These are phyloP conservation scores for Pyricularia sp. DNA, from an alignment of 2,329 filamentous ascomycete genomes.

Conservation along the genomic window DNA sequence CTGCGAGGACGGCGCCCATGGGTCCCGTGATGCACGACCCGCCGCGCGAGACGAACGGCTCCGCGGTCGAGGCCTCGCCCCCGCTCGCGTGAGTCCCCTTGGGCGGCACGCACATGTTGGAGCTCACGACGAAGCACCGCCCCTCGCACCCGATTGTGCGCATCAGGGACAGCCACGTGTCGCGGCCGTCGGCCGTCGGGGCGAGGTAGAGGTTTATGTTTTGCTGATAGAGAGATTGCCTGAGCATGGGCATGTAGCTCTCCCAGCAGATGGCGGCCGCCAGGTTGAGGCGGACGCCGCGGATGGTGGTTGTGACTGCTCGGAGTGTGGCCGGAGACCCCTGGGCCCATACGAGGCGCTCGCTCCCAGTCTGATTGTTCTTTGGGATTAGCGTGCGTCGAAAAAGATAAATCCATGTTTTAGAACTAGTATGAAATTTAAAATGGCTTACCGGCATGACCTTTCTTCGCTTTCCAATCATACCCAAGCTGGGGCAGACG, in stretches of 20 bases:
- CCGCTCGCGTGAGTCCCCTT: background rate
- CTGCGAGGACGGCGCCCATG: constrained; percentile 67
- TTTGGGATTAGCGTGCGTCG: background rate
- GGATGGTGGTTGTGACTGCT: constrained; percentile 71
- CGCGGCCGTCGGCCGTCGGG: constrained; percentile 76
- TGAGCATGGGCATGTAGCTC: constrained; percentile 86
- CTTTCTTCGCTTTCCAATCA: constrained; percentile 80
- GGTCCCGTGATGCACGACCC: constrained; percentile 78
- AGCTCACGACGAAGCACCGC: constrained; percentile 73
- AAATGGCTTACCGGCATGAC: constrained; percentile 65
- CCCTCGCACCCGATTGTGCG: constrained; percentile 74
- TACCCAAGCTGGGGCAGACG: constrained; percentile 63
- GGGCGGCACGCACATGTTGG: constrained; percentile 66
- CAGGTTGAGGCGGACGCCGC: constrained; percentile 69
- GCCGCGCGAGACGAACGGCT: constrained; percentile 54
- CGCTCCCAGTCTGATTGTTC: constrained; percentile 54
- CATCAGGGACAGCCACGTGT: constrained; percentile 78
- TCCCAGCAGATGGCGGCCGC: constrained; percentile 94
- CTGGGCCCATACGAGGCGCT: constrained; percentile 83
- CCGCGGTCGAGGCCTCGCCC: background rate
- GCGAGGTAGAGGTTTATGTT: constrained; percentile 89
- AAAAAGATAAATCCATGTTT: background rate
- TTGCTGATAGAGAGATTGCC: constrained; percentile 77
- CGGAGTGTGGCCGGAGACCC: constrained; percentile 69
- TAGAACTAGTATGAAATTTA: background rate